Conservation (phyloP, 768 basidiomycete species). For the Leccinum sublutescens region DNA sequence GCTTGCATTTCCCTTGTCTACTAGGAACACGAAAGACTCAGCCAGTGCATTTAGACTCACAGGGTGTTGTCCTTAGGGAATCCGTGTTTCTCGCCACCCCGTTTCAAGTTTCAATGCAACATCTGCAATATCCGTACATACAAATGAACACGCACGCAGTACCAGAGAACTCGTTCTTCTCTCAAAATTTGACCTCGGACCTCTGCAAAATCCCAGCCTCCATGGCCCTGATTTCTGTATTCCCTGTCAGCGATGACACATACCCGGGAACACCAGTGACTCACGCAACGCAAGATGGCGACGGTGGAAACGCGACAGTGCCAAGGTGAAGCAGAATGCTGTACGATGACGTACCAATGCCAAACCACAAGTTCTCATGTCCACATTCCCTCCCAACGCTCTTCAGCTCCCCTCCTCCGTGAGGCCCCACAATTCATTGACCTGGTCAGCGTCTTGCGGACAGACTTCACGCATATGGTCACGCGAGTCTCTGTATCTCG, state of each 20-base stretch:
- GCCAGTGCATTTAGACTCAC: not conserved
- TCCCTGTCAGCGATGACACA: not conserved
- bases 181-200: slow-evolving; percentile 20
- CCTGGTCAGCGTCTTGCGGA: slow-evolving; percentile 41
- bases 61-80: not conserved
- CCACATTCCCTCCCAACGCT: slow-evolving; percentile 36
- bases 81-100: not conserved
- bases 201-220: slow-evolving; percentile 27
- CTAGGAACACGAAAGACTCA: too few relatives aligned
- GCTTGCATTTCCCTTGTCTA: too few relatives aligned
- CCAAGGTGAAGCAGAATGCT: not conserved
- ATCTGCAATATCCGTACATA: not conserved
- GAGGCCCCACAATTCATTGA: slow-evolving; percentile 61
- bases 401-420: slow-evolving; percentile 60
- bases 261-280: slow-evolving; percentile 1
- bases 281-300: slow-evolving; percentile 31
- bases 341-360: slow-evolving; percentile 23
- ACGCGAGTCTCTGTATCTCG: slow-evolving; percentile 47
- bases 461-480: slow-evolving; percentile 43
- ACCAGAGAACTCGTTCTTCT: not conserved
- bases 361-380: slow-evolving; percentile 38
- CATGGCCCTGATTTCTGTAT: slow-evolving; percentile 29
- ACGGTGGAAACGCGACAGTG: slow-evolving; percentile 28
- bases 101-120: not conserved
- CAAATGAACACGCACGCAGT: not conserved